Conservation (phyloP, 306 rosid species). For the Sicyos baderoa region DNA sequence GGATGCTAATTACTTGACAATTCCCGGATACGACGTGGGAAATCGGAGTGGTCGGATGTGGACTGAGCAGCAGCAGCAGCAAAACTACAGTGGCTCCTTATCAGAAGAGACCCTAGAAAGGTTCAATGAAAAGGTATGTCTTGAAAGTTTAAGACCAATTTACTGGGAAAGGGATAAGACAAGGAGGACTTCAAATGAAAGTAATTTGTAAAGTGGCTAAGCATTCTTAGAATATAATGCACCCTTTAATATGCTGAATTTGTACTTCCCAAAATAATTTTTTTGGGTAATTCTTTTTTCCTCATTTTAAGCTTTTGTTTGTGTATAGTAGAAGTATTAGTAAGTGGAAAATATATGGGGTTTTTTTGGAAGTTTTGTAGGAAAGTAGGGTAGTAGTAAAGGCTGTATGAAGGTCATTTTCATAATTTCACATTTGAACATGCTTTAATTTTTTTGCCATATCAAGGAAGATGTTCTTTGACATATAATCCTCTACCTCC, state of each 20-base stretch:
- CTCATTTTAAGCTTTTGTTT: conserved; percentile 28
- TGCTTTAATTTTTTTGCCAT: neutral
- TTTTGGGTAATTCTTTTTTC: conserved; percentile 21
- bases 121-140: conserved; percentile 62
- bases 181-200: conserved; percentile 47
- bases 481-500: neutral
- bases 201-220: conserved; percentile 33
- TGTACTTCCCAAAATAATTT: conserved; percentile 19
- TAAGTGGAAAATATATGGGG: conserved; percentile 30
- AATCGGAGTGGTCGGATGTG: conserved; percentile 67
- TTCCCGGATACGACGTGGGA: conserved; percentile 64
- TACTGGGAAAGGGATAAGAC: conserved; percentile 63
- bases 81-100: conserved; percentile 45
- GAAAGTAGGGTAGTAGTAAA: conserved; percentile 29
- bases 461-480: conserved; percentile 5
- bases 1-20: conserved; percentile 61
- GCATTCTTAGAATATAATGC: conserved; percentile 19
- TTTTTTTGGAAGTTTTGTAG: conserved; percentile 26
- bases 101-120: conserved; percentile 47
- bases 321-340: conserved; percentile 42
- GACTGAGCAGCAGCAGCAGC: conserved; percentile 64
- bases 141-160: conserved; percentile 45
- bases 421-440: no score
- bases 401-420: neutral
- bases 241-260: conserved; percentile 17